phyloP scores from a whole-genome alignment of 1,284 basidiomycete species.

The Austroboletus rostrupii region DNA sequence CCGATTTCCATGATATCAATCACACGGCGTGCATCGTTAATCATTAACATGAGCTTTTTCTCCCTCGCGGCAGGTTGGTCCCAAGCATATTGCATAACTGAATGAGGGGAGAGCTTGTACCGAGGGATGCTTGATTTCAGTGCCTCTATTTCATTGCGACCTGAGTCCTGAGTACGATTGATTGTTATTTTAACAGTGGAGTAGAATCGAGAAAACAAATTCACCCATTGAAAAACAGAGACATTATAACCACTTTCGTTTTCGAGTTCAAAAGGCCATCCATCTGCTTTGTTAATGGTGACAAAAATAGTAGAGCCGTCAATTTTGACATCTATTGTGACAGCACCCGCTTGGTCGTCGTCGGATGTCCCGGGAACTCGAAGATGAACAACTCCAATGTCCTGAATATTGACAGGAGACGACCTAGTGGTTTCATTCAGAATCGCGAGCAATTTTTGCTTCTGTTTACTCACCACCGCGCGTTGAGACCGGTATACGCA shows the following conservation, averaged over 20 bases:
- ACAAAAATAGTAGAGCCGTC: conserved; percentile 91
- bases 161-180: conserved; percentile 43
- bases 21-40: conserved; percentile 64
- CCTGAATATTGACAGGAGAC: conserved; percentile 87
- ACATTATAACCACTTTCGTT: conserved; percentile 82
- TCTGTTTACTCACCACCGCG: conserved; percentile 63
- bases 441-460: not conserved
- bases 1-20: conserved; percentile 98
- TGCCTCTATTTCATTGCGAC: conserved; percentile 40
- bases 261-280: conserved; percentile 90
- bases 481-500: conserved; percentile 81
- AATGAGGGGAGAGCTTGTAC: conserved; percentile 62
- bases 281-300: conserved; percentile 65
- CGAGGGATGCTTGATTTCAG: conserved; percentile 26
- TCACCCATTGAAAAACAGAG: conserved; percentile 74
- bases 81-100: conserved; percentile 82
- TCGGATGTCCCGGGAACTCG: conserved; percentile 50
- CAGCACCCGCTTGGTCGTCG: conserved; percentile 50
- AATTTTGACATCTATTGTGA: conserved; percentile 82
- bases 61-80: conserved; percentile 85
- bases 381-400: conserved; percentile 85
- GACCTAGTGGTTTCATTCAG: conserved; percentile 57
- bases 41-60: conserved; percentile 75
- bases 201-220: conserved; percentile 11
- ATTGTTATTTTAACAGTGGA: conserved; percentile 1